phyloP scores from a whole-genome alignment of 2,329 filamentous ascomycete species.

The Aspergillus sp. region DNA sequence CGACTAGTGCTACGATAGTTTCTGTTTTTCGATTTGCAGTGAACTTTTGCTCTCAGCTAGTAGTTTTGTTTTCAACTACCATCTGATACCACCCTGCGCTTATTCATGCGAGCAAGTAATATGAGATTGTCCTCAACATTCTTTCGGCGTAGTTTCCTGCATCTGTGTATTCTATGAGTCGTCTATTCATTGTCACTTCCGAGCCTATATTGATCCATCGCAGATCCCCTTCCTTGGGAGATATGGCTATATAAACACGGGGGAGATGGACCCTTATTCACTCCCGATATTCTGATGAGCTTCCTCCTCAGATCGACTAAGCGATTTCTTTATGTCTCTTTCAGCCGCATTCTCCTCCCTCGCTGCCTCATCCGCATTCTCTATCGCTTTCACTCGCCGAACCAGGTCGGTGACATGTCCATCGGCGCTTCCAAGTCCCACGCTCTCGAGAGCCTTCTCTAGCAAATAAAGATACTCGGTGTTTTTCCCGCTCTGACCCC shows the following conservation, averaged over 20 bases:
- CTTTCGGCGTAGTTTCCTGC: background rate
- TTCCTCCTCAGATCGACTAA: slow-evolving; percentile 16
- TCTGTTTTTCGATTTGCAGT: background rate
- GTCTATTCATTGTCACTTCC: background rate
- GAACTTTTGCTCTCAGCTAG: background rate
- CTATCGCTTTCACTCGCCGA: slow-evolving; percentile 65
- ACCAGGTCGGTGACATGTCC: slow-evolving; percentile 82
- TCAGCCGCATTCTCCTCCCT: slow-evolving; percentile 34
- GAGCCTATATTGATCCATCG: background rate
- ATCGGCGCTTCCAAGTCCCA: slow-evolving; percentile 77
- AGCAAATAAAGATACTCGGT: slow-evolving; percentile 83
- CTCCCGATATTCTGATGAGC: slow-evolving; percentile 8
- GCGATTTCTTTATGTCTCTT: slow-evolving; percentile 26
- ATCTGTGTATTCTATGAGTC: background rate
- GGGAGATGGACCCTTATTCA: background rate
- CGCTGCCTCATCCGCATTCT: slow-evolving; percentile 37
- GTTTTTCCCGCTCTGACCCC: slow-evolving; percentile 85
- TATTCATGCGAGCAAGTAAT: background rate
- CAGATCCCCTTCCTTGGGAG: background rate
- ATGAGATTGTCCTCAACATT: background rate
- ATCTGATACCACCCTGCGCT: background rate
- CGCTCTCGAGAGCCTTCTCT: slow-evolving; percentile 68
- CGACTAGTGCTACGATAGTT: background rate
- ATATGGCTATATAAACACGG: background rate
- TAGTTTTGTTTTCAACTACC: background rate